A percentile compares a stretch with the other conserved stretches of the same genome.
Evolutionary conservation across 169 alveolate species (phyloP).

Genomic region (Eimeria maxima): DNA sequence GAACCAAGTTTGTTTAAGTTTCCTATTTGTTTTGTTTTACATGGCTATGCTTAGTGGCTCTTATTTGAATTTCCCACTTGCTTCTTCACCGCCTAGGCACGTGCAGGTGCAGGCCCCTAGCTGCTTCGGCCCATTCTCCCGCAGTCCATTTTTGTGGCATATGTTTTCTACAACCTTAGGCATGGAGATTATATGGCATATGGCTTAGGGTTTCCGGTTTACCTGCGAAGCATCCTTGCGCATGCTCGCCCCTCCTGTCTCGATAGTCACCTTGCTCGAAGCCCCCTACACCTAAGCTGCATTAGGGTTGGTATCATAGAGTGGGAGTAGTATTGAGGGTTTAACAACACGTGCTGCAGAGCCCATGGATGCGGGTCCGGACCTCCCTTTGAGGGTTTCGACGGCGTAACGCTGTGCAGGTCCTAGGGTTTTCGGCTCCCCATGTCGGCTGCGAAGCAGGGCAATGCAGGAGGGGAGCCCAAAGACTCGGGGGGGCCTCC

Average conservation of each 20-base stretch:
- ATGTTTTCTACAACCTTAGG: neutral
- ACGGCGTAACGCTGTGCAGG: neutral
- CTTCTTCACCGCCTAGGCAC: neutral
- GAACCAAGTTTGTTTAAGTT: neutral
- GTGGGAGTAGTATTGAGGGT: neutral
- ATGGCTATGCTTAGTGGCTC: neutral
- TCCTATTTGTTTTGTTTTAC: neutral
- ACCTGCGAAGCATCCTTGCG: neutral
- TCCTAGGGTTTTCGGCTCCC: constrained; percentile 25
- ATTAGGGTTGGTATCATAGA: neutral
- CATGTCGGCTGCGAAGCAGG: constrained; percentile 20
- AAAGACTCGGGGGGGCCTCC: constrained; percentile 31
- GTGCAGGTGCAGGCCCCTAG: neutral
- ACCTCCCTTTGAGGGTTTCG: neutral
- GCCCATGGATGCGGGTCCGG: neutral
- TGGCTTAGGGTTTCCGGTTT: constrained; percentile 30
- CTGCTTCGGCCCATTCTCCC: neutral
- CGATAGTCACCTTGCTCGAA: constrained; percentile 20
- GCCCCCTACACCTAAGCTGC: neutral
- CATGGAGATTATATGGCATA: neutral
- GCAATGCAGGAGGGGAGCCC: constrained; percentile 12
- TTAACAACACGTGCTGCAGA: neutral
- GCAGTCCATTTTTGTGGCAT: neutral
- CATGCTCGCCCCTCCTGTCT: constrained; percentile 3
- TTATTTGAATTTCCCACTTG: neutral